These are phyloP conservation scores for Pilatotrama ljubarskyi DNA, from an alignment of 768 basidiomycete genomes.

Conservation along the genomic window DNA sequence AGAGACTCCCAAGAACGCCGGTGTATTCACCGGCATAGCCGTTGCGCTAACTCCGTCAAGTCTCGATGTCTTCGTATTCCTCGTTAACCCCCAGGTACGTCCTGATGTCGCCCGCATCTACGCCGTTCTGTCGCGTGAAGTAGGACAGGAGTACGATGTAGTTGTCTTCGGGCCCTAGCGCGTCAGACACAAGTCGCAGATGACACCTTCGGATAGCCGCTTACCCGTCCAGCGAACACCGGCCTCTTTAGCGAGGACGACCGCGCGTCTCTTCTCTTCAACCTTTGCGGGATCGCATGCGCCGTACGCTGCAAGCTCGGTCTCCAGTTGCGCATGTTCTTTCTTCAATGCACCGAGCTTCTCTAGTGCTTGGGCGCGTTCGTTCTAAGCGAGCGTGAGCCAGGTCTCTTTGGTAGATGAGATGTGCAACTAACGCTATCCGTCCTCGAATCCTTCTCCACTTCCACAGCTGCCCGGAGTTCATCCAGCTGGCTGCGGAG, in stretches of 20 bases:
- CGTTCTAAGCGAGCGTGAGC: constrained; percentile 43
- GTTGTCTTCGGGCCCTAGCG: constrained; percentile 51
- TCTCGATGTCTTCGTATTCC: constrained; percentile 70
- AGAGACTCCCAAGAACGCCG: too few species aligned
- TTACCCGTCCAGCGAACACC: constrained; percentile 87
- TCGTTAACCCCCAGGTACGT: constrained; percentile 66
- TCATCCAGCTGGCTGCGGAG: constrained; percentile 52
- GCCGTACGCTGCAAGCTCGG: constrained; percentile 76
- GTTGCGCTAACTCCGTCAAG: neutral
- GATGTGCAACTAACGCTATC: constrained; percentile 48
- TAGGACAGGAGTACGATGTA: constrained; percentile 64
- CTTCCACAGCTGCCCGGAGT: constrained; percentile 44
- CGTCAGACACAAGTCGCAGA: neutral
- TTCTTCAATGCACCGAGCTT: constrained; percentile 50
- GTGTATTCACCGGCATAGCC: too few species aligned
- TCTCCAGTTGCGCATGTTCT: constrained; percentile 51
- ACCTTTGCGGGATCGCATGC: constrained; percentile 83
- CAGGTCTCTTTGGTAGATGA: neutral
- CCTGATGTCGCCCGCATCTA: constrained; percentile 63
- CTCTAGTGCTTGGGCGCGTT: constrained; percentile 54
- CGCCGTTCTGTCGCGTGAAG: constrained; percentile 62
- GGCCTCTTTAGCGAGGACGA: constrained; percentile 79
- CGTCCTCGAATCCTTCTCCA: constrained; percentile 53
- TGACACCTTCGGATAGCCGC: constrained; percentile 23
- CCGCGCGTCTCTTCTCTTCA: constrained; percentile 72